Evolutionary conservation across 257 asterid genomes (phyloP), one percentile per base, ranked within the genome.

Genomic region (Craterostigma plantagineum): DNA sequence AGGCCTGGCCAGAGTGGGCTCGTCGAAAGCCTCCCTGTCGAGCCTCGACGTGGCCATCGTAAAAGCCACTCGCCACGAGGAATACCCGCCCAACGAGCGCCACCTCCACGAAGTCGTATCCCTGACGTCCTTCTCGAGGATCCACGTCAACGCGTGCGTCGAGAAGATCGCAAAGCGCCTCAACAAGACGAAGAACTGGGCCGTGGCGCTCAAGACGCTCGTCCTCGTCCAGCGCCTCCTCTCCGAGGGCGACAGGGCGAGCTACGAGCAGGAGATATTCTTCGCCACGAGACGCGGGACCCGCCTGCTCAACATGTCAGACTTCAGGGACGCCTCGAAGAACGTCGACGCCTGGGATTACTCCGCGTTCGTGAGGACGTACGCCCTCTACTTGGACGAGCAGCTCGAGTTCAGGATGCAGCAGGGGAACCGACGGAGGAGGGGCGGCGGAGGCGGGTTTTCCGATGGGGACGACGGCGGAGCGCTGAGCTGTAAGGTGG

Each of bases 11-110:
- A 90, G 69, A 68, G 66, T 77, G 0, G 58, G 67, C 4, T 48
- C n/a, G n/a, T n/a, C 64, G 4, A 62, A 66, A 45, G 62, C 61
- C 45, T 62, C 72, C 51, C 13, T 70, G 11, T 66, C 95, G 0
- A 80, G 66, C 50, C 78, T 86, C 3, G 85, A 77, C 8, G 68
- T 90, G 0, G 95, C 98, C 66, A 67, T 90, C 42, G 76, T 90
- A 1, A 90, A 83, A 57, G 92, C 91, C 54, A 77, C 98, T 0
- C 69, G 93, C 34, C 98, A 90, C 49, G 79, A 80, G 4, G 94
- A 79, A 15, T 60, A 65, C 63, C 95, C 94, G 0, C 86, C 94
- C 0, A 78, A 90, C 17, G 94, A 77, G 43, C 63, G 70, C 46
- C 59, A 82, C 49, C 42, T 77, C 35, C 46, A 66, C 4, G 83